phyloP scores from a whole-genome alignment of 768 basidiomycete species.

The Xerocomus brunneocitrinus region DNA sequence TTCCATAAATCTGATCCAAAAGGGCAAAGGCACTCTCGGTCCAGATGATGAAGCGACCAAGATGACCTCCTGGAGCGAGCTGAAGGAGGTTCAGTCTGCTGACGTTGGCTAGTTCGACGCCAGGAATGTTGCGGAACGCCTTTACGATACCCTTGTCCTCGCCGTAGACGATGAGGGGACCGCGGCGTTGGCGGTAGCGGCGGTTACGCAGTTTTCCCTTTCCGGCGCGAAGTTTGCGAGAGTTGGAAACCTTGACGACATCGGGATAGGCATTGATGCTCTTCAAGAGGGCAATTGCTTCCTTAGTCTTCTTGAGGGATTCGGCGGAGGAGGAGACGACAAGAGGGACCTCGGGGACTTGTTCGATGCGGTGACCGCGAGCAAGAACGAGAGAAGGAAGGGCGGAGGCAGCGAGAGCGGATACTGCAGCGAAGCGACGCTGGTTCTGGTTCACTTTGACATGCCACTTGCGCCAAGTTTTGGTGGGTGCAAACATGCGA shows the following conservation, averaged over 20 bases:
- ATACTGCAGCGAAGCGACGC: conserved; percentile 95
- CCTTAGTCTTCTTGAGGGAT: conserved; percentile 93
- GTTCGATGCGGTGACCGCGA: conserved; percentile 97
- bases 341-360: conserved; percentile 93
- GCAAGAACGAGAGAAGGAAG: conserved; percentile 96
- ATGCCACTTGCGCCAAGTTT: conserved; percentile 99
- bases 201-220: conserved; percentile 98
- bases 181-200: conserved; percentile 93
- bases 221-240: conserved; percentile 93
- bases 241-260: conserved; percentile 96
- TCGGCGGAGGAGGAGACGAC: conserved; percentile 78
- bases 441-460: conserved; percentile 99
- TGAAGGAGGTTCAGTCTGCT: conserved; percentile 94
- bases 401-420: conserved; percentile 95
- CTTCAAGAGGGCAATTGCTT: conserved; percentile 92
- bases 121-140: conserved; percentile 98
- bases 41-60: conserved; percentile 99
- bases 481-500: conserved; percentile 99
- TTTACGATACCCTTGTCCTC: conserved; percentile 97
- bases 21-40: conserved; percentile 90
- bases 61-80: conserved; percentile 98
- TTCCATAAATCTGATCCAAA: conserved; percentile 94
- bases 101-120: conserved; percentile 96
- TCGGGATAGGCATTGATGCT: conserved; percentile 84
- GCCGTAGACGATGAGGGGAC: conserved; percentile 94